A percentile compares a stretch with the other conserved stretches of the same genome.
phyloP scores from a whole-genome alignment of 1,139 yeast genomes.

The Saccharomyces hybrid region DNA sequence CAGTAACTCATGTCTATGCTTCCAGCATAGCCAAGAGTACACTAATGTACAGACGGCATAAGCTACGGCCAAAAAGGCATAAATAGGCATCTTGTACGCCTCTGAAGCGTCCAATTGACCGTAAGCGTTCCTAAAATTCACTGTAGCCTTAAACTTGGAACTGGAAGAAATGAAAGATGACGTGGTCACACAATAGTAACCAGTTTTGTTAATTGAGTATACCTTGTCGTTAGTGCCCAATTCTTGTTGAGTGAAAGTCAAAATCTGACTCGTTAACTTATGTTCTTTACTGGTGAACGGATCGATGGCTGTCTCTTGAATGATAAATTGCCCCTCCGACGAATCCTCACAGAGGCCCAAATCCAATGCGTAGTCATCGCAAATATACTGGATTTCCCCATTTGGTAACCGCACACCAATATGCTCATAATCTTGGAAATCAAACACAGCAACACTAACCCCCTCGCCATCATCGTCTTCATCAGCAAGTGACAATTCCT shows the following conservation, averaged over 20 bases:
- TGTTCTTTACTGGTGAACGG: conserved; percentile 37
- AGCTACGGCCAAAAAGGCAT: conserved; percentile 72
- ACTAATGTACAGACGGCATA: conserved; percentile 70
- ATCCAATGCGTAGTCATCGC: conserved; percentile 57
- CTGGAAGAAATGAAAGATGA: conserved; percentile 38
- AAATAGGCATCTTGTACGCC: conserved; percentile 79
- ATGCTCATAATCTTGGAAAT: conserved; percentile 61
- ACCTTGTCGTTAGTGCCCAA: conserved; percentile 50
- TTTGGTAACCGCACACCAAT: conserved; percentile 44
- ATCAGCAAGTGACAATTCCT: conserved; percentile 31
- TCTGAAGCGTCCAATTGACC: conserved; percentile 84
- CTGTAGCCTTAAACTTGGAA: conserved; percentile 48
- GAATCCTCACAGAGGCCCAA: conserved; percentile 45
- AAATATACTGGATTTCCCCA: conserved; percentile 47
- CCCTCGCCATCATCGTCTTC: conserved; percentile 34
- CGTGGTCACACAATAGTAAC: conserved; percentile 74
- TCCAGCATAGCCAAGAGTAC: conserved; percentile 75
- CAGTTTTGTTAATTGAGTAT: conserved; percentile 62
- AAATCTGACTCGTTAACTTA: conserved; percentile 38
- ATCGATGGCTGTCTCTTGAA: conserved; percentile 30
- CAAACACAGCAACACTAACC: conserved; percentile 65
- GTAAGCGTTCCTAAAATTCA: conserved; percentile 78
- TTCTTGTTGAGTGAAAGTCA: conserved; percentile 45
- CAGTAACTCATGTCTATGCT: conserved; percentile 73
- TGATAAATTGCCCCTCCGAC: conserved; percentile 53